A percentile compares a stretch with the other conserved stretches of the same genome.
Evolutionary conservation across 2,329 filamentous ascomycete genomes (phyloP).

Genomic region (Fulvia fulva): DNA sequence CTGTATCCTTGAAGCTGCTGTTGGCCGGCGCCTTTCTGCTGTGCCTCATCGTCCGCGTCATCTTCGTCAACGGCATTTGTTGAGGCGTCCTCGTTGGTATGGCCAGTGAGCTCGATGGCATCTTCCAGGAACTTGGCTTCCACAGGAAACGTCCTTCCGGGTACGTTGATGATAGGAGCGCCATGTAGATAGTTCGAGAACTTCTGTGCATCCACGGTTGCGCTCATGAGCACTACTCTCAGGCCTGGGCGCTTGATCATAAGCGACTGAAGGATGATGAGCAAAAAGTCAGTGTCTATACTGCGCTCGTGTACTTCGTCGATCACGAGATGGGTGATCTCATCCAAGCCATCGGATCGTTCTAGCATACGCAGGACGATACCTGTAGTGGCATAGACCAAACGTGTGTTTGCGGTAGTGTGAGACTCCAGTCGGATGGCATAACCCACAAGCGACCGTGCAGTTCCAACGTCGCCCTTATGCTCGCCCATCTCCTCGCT

Average conservation of each 20-base stretch:
- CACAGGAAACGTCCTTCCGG: conserved; percentile 90
- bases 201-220: conserved; percentile 85
- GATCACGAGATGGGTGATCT: conserved; percentile 91
- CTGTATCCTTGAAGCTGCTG: conserved; percentile 71
- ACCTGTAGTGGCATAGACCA: conserved; percentile 83
- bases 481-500: conserved; percentile 91
- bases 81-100: conserved; percentile 58
- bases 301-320: conserved; percentile 96
- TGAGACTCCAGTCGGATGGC: conserved; percentile 91
- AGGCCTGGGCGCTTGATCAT: conserved; percentile 72
- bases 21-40: conserved; percentile 47
- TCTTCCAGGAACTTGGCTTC: conserved; percentile 86
- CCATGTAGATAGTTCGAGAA: conserved; percentile 85
- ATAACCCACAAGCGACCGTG: conserved; percentile 83
- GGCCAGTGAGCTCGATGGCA: conserved; percentile 81
- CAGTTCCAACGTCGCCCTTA: conserved; percentile 75
- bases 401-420: conserved; percentile 71
- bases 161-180: conserved; percentile 84
- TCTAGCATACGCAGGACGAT: conserved; percentile 99
- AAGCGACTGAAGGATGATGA: conserved; percentile 85
- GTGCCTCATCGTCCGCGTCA: conserved; percentile 37
- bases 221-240: conserved; percentile 95
- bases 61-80: conserved; percentile 48
- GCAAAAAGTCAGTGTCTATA: conserved; percentile 93
- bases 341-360: conserved; percentile 75